A percentile compares a stretch with the other conserved stretches of the same genome.
phyloP scores from a whole-genome alignment of 176 grass and related monocot genomes.

The Avena eriantha region DNA sequence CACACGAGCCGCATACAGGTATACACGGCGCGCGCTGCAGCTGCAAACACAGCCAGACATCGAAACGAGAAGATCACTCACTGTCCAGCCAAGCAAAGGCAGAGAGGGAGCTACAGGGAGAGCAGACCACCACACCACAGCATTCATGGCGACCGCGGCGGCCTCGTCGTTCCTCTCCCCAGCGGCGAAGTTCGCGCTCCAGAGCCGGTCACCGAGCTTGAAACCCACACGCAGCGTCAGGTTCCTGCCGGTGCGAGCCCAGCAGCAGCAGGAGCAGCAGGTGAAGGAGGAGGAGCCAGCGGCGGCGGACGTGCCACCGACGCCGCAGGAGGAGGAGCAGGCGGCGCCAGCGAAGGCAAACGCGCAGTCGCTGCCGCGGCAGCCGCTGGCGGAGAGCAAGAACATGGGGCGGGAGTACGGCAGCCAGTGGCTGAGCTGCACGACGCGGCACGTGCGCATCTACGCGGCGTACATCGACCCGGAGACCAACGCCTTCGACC shows the following conservation, averaged over 20 bases:
- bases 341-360: background rate
- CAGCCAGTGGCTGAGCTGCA: conserved; percentile 90
- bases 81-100: background rate
- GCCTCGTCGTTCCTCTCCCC: conserved; percentile 69
- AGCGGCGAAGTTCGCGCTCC: conserved; percentile 43
- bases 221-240: conserved; percentile 13
- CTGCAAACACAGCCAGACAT: conserved; percentile 6
- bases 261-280: conserved; percentile 63
- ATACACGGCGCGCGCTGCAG: background rate
- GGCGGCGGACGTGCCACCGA: conserved; percentile 16
- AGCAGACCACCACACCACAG: background rate
- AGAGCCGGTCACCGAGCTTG: conserved; percentile 25
- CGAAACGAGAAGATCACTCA: background rate
- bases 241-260: conserved; percentile 46
- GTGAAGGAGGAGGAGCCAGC: conserved; percentile 39
- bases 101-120: background rate
- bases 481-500: conserved; percentile 90
- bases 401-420: conserved; percentile 92
- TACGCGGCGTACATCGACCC: conserved; percentile 98
- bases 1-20: background rate
- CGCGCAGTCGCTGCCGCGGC: conserved; percentile 59
- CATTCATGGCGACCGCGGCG: conserved; percentile 71
- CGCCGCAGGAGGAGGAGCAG: background rate
- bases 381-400: conserved; percentile 87
- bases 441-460: conserved; percentile 91